Evolutionary conservation across 2,329 filamentous ascomycete species (phyloP), one percentile per base, ranked within the genome.

Genomic region (Monosporascus sp.): DNA sequence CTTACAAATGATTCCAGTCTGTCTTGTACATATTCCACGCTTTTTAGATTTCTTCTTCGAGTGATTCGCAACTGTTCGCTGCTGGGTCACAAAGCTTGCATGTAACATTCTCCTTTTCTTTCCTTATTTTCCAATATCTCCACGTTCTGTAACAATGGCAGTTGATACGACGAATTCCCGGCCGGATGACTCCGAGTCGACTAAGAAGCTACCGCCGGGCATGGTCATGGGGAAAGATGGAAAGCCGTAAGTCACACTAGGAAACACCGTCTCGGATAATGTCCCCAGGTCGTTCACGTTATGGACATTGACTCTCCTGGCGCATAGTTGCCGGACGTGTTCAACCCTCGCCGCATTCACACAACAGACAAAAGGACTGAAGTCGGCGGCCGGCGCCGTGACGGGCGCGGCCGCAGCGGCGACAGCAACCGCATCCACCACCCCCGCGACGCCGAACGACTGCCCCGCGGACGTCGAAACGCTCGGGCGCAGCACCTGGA

Each of bases 401-500:
- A 53, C 68, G 18, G n/a, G n/a, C 9, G 43, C 20, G 11, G 43
- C 43, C 6, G 41, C n/a, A 44, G 41, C 41, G 20, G 18, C n/a
- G 17, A 44, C 43, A 31, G 43, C 43, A 26, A 46, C 20, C 5
- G 58, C 58, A 18, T 54, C 55, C 17, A 20, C 53, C n/a, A 41
- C 55, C 14, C 56, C 57, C n/a, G 59, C 71, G 37, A 67, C 74
- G 15, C 76, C 79, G 7, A 57, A 76, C 53, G 88, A 96, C 71
- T 97, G 93, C 68, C 94, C 94, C 0, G 88, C 94, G 1, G 92
- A 97, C 68, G 90, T 97, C 59, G 91, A 96, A 67, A 74, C 79
- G 17, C 85, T 99, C 5, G 94, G 94, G 48, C 89, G 91, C 57
- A 86, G 86, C 55, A 89, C 91, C 14, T 99, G 94, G 94, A 97